Base-by-base conservation (phyloP, 2,329 filamentous ascomycete genomes). In the Cyphellophora europaea region DNA sequence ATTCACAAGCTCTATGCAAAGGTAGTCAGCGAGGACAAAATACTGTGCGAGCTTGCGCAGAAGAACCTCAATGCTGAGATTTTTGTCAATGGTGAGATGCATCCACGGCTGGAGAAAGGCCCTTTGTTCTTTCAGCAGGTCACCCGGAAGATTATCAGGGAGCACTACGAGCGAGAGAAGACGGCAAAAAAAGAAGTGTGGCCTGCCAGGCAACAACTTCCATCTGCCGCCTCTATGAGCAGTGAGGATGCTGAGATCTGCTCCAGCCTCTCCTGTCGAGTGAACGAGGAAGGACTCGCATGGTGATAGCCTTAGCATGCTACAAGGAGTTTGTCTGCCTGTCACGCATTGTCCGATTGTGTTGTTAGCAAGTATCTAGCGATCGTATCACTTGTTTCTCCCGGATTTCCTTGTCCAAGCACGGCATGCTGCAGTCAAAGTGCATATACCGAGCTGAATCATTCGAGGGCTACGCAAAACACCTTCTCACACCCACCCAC, bases 1-100 rank as follows among this genome's bases (percentile, higher is more conserved):
- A 72, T 79, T 53, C 68, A 64, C 52, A 56, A 69, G 27, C 72
- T 78, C 48, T 79, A 77, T 60, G 74, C 74, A 55, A 69, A 72
- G 25, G 68, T 79, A 53, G 73, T 79, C 70, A 64, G 65, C 1
- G 76, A 80, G 54, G 75, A 79, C 58, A 78, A 78, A 50, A 62
- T 67, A 6, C 66, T 79, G 13, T 79, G 74, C 56, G 59, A 66
- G 44, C 65, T 64, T 8, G 68, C 72, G 2, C 74, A 79, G 49
- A 64, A 63, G 51, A 79, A 79, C 53, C 61, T 79, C 47, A 71
- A 74, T 50, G 62, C 70, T 0, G 73, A 74, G 6, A 64, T 77
- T 33, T 79, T 77, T 40, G 57, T 74, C 50, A 77, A 72, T 48
- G 75, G 75, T 32, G 69, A 77, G 51, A 58, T 79, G 53, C 75